Evolutionary conservation across 768 basidiomycete genomes (phyloP).

Genomic region (Kwoniella europaea): DNA sequence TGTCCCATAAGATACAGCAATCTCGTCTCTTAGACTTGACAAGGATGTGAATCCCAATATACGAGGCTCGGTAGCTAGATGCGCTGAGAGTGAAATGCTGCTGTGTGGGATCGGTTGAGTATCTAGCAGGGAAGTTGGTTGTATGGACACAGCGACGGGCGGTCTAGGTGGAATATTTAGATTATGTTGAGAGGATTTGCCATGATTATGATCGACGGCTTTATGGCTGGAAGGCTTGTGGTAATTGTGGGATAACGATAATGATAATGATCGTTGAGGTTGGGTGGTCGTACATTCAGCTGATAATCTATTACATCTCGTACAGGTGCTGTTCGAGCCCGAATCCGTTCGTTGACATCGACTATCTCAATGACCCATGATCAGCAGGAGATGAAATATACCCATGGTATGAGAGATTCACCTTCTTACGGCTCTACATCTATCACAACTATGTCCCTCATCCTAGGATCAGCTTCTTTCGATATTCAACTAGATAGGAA

Average conservation of each 20-base stretch:
- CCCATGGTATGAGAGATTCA: neutral
- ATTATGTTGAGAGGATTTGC: no score
- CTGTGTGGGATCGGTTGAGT: neutral
- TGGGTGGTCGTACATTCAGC: slow-evolving; percentile 7
- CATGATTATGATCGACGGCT: no score
- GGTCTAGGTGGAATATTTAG: no score
- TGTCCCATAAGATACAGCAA: neutral
- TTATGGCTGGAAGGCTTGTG: neutral
- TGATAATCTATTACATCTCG: neutral
- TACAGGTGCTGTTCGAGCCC: neutral
- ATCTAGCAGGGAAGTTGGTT: no score
- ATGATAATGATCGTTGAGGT: neutral
- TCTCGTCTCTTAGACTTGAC: slow-evolving; percentile 1
- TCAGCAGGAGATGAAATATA: neutral
- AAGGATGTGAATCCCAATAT: neutral
- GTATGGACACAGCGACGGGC: no score
- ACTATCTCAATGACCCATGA: neutral
- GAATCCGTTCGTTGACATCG: slow-evolving; percentile 3
- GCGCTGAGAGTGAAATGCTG: slow-evolving; percentile 4
- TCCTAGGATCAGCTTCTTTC: neutral
- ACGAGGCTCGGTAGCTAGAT: slow-evolving; percentile 8
- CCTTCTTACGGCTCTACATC: slow-evolving; percentile 8
- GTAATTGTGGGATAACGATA: neutral
- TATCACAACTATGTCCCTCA: neutral
- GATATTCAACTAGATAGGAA: neutral